Percentiles rank a stretch among this genome's conserved stretches.
phyloP scores from a whole-genome alignment of 495 filamentous ascomycete genomes.

The Pyrenula aspistea region DNA sequence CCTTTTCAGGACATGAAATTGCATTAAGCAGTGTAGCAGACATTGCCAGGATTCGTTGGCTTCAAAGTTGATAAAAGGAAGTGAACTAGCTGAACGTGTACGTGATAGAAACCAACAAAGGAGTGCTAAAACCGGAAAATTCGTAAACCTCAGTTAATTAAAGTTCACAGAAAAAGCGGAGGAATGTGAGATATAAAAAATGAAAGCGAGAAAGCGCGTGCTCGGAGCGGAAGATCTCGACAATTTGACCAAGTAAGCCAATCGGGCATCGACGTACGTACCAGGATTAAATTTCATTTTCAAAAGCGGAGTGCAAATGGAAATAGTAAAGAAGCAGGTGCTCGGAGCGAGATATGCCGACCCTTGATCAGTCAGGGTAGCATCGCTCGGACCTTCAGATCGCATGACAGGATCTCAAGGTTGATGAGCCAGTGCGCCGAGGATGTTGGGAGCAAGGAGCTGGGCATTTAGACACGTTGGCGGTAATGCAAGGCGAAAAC shows the following conservation, averaged over 20 bases:
- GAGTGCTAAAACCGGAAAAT: no score
- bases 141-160: no score
- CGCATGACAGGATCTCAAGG: no score
- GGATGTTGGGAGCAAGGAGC: no score
- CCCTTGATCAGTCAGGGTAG: no score
- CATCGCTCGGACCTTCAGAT: no score
- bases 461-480: no score
- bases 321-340: neutral
- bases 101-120: neutral
- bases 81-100: neutral
- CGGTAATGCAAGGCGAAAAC: no score
- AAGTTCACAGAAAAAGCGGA: neutral
- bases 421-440: no score
- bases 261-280: neutral
- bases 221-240: neutral
- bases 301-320: neutral
- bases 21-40: neutral
- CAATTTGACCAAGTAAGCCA: neutral
- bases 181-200: neutral
- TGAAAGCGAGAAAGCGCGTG: neutral
- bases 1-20: neutral
- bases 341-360: no score
- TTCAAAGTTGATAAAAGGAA: neutral
- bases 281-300: neutral
- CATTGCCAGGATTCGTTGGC: neutral